Conservation (phyloP, 2,329 filamentous ascomycete species). For the Achaetomium macrosporum region DNA sequence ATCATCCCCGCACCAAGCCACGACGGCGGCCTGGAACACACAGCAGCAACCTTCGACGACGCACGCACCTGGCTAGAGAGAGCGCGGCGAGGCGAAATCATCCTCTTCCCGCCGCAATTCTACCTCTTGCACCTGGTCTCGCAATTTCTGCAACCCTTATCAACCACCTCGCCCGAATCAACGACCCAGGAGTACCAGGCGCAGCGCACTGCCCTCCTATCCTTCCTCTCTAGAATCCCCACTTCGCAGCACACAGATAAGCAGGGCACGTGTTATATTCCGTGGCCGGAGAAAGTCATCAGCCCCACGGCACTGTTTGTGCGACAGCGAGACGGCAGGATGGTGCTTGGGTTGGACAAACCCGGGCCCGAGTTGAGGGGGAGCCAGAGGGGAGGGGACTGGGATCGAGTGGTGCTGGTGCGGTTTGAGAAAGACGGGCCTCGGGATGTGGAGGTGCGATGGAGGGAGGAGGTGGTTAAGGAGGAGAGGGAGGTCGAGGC, state of each 20-base stretch:
- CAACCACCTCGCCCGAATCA: slow-evolving; percentile 11
- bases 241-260: slow-evolving; percentile 18
- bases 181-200: slow-evolving; percentile 31
- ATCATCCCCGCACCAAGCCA: slow-evolving; percentile 63
- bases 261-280: slow-evolving; percentile 39
- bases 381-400: slow-evolving; percentile 48
- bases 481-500: slow-evolving; percentile 31
- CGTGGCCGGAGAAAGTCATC: slow-evolving; percentile 58
- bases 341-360: slow-evolving; percentile 52
- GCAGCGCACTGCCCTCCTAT: slow-evolving; percentile 48
- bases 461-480: slow-evolving; percentile 45
- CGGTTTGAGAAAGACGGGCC: slow-evolving; percentile 47
- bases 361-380: slow-evolving; percentile 50
- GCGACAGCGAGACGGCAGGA: slow-evolving; percentile 39
- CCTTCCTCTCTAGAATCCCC: slow-evolving; percentile 44
- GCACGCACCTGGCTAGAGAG: slow-evolving; percentile 63
- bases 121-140: slow-evolving; percentile 61
- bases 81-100: slow-evolving; percentile 60
- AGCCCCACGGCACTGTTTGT: slow-evolving; percentile 46
- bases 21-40: slow-evolving; percentile 55
- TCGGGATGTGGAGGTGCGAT: slow-evolving; percentile 45
- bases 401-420: slow-evolving; percentile 53
- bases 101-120: slow-evolving; percentile 86
- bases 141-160: slow-evolving; percentile 40
- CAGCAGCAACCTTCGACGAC: slow-evolving; percentile 71